These are phyloP conservation scores for Beauveria sp. DNA, from an alignment of 2,329 filamentous ascomycete genomes.

Conservation along the genomic window DNA sequence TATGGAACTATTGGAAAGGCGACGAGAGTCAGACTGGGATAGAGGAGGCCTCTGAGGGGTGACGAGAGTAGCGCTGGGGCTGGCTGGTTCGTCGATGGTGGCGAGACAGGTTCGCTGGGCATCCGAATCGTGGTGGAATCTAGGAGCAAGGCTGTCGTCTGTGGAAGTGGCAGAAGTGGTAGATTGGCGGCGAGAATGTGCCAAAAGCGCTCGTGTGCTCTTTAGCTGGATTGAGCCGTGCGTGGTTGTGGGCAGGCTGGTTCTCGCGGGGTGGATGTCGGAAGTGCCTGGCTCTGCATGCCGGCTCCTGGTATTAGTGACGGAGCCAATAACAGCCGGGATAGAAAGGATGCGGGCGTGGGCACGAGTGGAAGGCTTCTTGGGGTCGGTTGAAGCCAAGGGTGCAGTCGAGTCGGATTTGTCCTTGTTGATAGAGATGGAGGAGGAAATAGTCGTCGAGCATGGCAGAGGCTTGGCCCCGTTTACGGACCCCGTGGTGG, in stretches of 20 bases:
- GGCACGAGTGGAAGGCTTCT: slow-evolving; percentile 6
- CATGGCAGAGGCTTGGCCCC: slow-evolving; percentile 14
- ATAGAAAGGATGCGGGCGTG: slow-evolving; percentile 37
- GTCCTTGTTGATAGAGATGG: slow-evolving; percentile 1
- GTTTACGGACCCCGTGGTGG: slow-evolving; percentile 18
- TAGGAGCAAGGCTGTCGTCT: not conserved
- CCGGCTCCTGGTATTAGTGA: slow-evolving; percentile 44
- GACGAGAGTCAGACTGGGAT: slow-evolving; percentile 48
- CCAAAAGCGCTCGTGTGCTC: slow-evolving; percentile 12
- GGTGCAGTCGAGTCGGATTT: not conserved
- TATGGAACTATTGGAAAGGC: slow-evolving; percentile 65
- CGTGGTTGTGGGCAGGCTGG: slow-evolving; percentile 52
- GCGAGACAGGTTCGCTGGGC: not conserved
- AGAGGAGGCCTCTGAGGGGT: slow-evolving; percentile 33
- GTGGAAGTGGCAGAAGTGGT: slow-evolving; percentile 1
- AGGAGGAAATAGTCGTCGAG: slow-evolving; percentile 3
- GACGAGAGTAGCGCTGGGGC: slow-evolving; percentile 9
- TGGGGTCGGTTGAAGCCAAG: not conserved
- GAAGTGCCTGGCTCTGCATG: slow-evolving; percentile 54
- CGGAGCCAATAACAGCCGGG: slow-evolving; percentile 28
- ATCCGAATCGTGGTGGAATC: not conserved
- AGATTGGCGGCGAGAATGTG: slow-evolving; percentile 9
- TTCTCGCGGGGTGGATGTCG: slow-evolving; percentile 48
- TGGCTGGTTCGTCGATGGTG: not conserved
- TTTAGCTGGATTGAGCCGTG: slow-evolving; percentile 9